Base-by-base conservation (phyloP, 495 filamentous ascomycete genomes). In the Penicillium arizonense region DNA sequence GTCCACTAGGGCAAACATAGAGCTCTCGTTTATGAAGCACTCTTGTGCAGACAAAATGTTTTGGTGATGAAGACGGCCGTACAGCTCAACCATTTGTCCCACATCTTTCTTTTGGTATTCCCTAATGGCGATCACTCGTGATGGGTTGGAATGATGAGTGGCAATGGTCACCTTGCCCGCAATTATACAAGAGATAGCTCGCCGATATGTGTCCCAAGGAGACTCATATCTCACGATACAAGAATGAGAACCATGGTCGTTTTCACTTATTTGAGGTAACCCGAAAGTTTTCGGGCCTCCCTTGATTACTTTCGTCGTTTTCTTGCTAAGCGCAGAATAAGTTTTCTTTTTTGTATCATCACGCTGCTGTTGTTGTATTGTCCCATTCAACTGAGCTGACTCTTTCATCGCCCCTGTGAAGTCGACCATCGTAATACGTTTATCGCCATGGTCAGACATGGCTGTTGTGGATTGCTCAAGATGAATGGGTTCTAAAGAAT, bases 141-240 rank as follows among this genome's bases (percentile, higher is more conserved):
- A 40, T 1, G 37, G 44, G 7, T 39, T 12, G 4, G 37, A 49
- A 40, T 21, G 28, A 10, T 34, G 44, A 33, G 37, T 38, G 5
- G 37, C 45, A 44, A 57, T 44, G 21, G 44, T 24, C 39, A 57
- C 50, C 30, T 35, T 21, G 10, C 55, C 55, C 35, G 39, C 46
- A 16, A 53, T 16, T 16, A 44, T 30, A 40, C 39, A 57, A 6
- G 5, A 20, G 16, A 59, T 37, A 8, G 8, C 10, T 3, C 44
- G 44, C 8, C 44, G 20, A 46, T 47, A 59, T 24, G 46, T 49
- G 12, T 63, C 51, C 53, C 47, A 63, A n/a, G 56, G 56, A 5
- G 46, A 59, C 38, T 52, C 44, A 5, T 57, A 6, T 38, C 50
- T 40, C 12, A 56, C 38, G 20, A 58, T 42, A 13, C 47, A 13